These are phyloP conservation scores for Nannochloropsis salina DNA, from an alignment of 108 stramenopile species.

Conservation along the genomic window DNA sequence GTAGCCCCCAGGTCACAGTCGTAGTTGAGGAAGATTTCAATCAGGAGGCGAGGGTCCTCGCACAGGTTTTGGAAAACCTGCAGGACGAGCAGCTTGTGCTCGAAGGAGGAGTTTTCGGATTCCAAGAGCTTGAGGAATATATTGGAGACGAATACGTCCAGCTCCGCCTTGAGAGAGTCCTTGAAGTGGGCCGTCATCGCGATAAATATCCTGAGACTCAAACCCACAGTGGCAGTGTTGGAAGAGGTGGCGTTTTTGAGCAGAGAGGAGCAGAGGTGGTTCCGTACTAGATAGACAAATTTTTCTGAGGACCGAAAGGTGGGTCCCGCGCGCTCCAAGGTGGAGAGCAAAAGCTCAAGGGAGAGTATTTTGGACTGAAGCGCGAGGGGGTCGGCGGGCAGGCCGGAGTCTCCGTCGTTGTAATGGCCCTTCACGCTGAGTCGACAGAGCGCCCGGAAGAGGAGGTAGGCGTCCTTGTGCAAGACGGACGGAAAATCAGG, in stretches of 20 bases:
- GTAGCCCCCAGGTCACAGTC: slow-evolving; percentile 91
- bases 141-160: slow-evolving; percentile 95
- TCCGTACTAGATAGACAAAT: slow-evolving; percentile 79
- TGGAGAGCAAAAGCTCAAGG: slow-evolving; percentile 81
- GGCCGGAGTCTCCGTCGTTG: slow-evolving; percentile 21
- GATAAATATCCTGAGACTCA: slow-evolving; percentile 86
- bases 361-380: slow-evolving; percentile 81
- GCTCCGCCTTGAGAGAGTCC: slow-evolving; percentile 71
- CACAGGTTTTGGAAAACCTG: slow-evolving; percentile 82
- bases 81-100: slow-evolving; percentile 87
- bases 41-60: slow-evolving; percentile 70
- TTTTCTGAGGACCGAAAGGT: slow-evolving; percentile 62
- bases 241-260: slow-evolving; percentile 86
- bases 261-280: slow-evolving; percentile 81
- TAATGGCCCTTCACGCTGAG: slow-evolving; percentile 39
- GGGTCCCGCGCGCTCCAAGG: slow-evolving; percentile 65
- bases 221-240: slow-evolving; percentile 72
- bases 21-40: slow-evolving; percentile 96
- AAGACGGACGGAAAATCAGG: slow-evolving; percentile 67
- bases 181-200: slow-evolving; percentile 80
- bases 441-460: slow-evolving; percentile 82
- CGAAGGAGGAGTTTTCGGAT: slow-evolving; percentile 76
- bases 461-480: slow-evolving; percentile 89
- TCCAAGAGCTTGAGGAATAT: slow-evolving; percentile 96
- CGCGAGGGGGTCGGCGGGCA: slow-evolving; percentile 61